Evolutionary conservation across 2,329 filamentous ascomycete species (phyloP).

Genomic region (Metarhizium guizhouense): DNA sequence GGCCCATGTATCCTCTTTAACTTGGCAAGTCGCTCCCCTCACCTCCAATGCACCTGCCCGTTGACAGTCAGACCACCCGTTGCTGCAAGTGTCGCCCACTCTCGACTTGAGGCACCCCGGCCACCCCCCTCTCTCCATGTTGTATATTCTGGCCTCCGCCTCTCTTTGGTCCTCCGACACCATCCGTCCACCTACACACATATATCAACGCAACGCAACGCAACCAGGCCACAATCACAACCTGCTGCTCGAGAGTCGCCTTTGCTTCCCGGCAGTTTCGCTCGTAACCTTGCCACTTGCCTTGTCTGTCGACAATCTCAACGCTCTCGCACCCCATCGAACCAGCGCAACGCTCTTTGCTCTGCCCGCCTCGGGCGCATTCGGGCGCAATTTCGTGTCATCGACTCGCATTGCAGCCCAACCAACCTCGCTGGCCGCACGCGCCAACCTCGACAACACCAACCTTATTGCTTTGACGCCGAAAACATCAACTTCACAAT

Average conservation of each 20-base stretch:
- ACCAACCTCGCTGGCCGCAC: not conserved
- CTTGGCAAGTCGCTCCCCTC: not conserved
- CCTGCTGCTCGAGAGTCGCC: no score
- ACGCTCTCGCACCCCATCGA: no score
- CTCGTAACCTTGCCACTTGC: no score
- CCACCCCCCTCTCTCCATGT: not conserved
- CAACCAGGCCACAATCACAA: not conserved
- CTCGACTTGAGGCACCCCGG: not conserved
- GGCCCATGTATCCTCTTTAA: conserved; percentile 5
- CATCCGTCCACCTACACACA: not conserved
- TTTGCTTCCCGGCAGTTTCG: no score
- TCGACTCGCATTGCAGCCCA: not conserved
- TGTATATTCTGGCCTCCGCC: not conserved
- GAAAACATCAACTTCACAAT: conserved; percentile 24
- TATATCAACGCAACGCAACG: not conserved
- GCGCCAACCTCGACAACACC: not conserved
- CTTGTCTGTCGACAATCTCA: no score
- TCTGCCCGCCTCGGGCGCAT: conserved; percentile 2
- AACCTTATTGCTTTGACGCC: not conserved
- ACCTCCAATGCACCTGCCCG: not conserved
- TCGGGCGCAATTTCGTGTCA: conserved; percentile 2
- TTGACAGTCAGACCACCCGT: not conserved
- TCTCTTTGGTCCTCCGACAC: not conserved
- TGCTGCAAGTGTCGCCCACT: not conserved
- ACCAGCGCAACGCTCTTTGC: not conserved